These are phyloP conservation scores for Boletus huronensis DNA, from an alignment of 768 basidiomycete genomes.

Conservation along the genomic window DNA sequence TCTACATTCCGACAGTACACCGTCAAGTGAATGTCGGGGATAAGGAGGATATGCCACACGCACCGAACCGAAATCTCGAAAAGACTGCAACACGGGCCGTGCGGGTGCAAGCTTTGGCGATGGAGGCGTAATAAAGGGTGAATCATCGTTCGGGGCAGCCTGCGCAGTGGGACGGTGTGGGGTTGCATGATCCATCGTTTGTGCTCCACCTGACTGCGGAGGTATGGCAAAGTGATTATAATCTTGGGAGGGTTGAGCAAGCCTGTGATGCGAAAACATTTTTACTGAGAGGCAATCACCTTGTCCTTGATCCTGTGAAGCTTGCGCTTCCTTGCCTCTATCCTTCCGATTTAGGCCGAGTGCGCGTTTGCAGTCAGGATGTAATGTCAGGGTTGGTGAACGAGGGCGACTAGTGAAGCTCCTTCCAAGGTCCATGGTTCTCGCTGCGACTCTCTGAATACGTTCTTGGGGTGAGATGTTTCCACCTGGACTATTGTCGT, in stretches of 20 bases:
- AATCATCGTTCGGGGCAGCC: constrained; percentile 41
- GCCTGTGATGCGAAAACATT: constrained; percentile 3
- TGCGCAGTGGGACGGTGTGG: constrained; percentile 5
- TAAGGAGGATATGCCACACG: constrained; percentile 25
- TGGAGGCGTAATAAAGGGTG: constrained; percentile 70
- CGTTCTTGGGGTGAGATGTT: constrained; percentile 38
- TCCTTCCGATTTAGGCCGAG: constrained; percentile 55
- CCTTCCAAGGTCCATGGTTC: constrained; percentile 62
- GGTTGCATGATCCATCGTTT: neutral
- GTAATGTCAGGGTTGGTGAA: constrained; percentile 28
- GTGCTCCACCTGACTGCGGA: constrained; percentile 20
- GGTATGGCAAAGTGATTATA: constrained; percentile 11
- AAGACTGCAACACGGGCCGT: constrained; percentile 48
- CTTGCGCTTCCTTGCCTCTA: constrained; percentile 41
- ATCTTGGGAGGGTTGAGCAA: constrained; percentile 14
- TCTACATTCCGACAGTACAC: constrained; percentile 40
- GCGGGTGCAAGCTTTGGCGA: constrained; percentile 52
- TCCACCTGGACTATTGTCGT: constrained; percentile 27
- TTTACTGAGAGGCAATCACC: constrained; percentile 32
- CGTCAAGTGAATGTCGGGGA: neutral
- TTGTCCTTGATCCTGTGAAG: constrained; percentile 24
- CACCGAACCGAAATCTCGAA: constrained; percentile 71
- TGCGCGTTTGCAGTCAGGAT: constrained; percentile 44
- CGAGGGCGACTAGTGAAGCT: constrained; percentile 46
- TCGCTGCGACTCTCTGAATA: constrained; percentile 52